phyloP scores from a whole-genome alignment of 768 basidiomycete genomes.

The Lyophyllum decastes region DNA sequence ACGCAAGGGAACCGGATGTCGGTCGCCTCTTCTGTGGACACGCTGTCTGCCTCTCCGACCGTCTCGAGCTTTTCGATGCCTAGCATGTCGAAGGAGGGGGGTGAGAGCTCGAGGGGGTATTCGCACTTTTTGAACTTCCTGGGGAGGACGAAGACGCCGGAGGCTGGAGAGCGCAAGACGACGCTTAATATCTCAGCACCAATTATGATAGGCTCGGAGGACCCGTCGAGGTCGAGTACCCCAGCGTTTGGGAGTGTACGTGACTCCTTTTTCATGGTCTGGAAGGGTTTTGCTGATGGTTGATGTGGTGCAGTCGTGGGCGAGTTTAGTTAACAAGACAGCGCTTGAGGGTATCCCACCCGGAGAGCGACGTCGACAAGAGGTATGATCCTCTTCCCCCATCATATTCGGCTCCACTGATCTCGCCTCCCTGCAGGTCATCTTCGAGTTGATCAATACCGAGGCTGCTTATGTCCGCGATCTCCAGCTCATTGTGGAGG shows the following conservation, averaged over 20 bases:
- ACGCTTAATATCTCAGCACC: slow-evolving; percentile 70
- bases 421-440: slow-evolving; percentile 50
- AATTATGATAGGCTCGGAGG: slow-evolving; percentile 42
- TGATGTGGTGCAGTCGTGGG: slow-evolving; percentile 69
- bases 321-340: slow-evolving; percentile 84
- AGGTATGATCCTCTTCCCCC: slow-evolving; percentile 44
- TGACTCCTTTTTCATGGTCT: slow-evolving; percentile 13
- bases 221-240: slow-evolving; percentile 45
- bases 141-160: slow-evolving; percentile 60
- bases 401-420: neutral
- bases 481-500: slow-evolving; percentile 90
- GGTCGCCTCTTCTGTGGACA: slow-evolving; percentile 61
- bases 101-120: slow-evolving; percentile 38
- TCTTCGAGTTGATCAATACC: slow-evolving; percentile 93
- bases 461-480: slow-evolving; percentile 90
- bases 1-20: slow-evolving; percentile 55
- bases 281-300: neutral
- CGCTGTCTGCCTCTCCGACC: slow-evolving; percentile 43
- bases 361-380: slow-evolving; percentile 84
- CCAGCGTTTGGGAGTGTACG: slow-evolving; percentile 71
- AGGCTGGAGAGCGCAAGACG: slow-evolving; percentile 39
- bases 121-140: slow-evolving; percentile 64
- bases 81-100: slow-evolving; percentile 24
- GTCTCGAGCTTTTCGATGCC: slow-evolving; percentile 25
- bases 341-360: slow-evolving; percentile 80